Evolutionary conservation across 2,329 filamentous ascomycete genomes (phyloP).

Genomic region (Neospermospora avenae): DNA sequence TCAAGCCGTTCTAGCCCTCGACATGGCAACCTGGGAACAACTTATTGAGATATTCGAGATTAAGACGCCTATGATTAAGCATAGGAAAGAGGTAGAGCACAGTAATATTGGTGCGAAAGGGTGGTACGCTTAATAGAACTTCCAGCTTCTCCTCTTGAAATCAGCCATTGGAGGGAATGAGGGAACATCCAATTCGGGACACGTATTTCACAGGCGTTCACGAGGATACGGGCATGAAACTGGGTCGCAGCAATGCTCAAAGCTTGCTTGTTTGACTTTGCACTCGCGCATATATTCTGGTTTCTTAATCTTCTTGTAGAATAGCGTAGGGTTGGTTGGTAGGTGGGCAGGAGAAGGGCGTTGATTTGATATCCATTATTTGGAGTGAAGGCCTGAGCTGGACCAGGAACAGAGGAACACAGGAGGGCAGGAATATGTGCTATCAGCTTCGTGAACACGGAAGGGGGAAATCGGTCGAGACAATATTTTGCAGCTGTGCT

Average conservation of each 20-base stretch:
- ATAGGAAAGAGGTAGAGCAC: slow-evolving; percentile 56
- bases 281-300: not conserved
- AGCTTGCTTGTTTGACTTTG: not conserved
- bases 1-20: slow-evolving; percentile 85
- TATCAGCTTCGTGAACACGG: not conserved
- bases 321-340: not conserved
- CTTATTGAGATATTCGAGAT: slow-evolving; percentile 76
- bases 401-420: no score
- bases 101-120: slow-evolving; percentile 28
- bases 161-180: no score
- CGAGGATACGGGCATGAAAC: not conserved
- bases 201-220: not conserved
- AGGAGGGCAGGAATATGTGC: not conserved
- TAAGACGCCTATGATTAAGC: slow-evolving; percentile 77
- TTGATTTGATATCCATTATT: no score
- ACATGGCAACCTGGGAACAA: slow-evolving; percentile 78
- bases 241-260: not conserved
- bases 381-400: no score
- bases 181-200: not conserved
- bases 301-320: not conserved
- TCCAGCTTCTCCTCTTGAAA: no score
- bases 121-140: slow-evolving; percentile 31
- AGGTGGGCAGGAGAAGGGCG: no score
- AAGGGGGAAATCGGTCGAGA: not conserved
- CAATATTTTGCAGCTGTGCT: not conserved